Percentiles rank a stretch among this genome's conserved stretches.
phyloP scores from a whole-genome alignment of 169 alveolate genomes.

The Miamiensis avidus region DNA sequence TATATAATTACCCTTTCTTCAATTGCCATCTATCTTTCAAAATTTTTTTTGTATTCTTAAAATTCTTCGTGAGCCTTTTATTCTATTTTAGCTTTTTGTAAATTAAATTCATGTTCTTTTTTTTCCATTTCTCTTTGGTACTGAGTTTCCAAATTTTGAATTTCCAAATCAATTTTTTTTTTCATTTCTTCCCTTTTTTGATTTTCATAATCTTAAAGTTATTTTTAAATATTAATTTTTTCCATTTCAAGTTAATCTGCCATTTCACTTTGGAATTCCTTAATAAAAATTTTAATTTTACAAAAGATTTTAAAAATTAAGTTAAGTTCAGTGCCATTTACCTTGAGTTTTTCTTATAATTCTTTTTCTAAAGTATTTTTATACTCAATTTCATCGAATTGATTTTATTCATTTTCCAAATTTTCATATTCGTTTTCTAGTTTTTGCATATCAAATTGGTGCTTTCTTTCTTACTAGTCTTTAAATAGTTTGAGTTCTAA shows the following conservation, averaged over 20 bases:
- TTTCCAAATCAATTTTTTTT: not conserved
- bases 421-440: conserved; percentile 22
- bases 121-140: not conserved
- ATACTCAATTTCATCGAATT: conserved; percentile 30
- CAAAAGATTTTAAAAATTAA: too few relatives aligned
- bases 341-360: conserved; percentile 28
- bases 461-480: conserved; percentile 27
- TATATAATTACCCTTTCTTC: not conserved
- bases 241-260: not conserved
- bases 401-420: conserved; percentile 26
- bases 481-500: conserved; percentile 23
- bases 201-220: not conserved
- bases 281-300: too few relatives aligned
- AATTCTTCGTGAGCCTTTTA: not conserved
- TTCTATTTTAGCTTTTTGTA: not conserved
- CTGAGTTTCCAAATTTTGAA: not conserved
- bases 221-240: too few relatives aligned
- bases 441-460: conserved; percentile 13
- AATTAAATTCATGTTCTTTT: not conserved
- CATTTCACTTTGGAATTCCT: not conserved
- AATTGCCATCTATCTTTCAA: not conserved
- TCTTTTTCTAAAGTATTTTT: conserved; percentile 29
- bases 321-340: too few relatives aligned
- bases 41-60: not conserved
- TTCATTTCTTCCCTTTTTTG: not conserved